A percentile compares a stretch with the other conserved stretches of the same genome.
Evolutionary conservation across 2,329 filamentous ascomycete genomes (phyloP).

Genomic region (Aspergillus sp.): DNA sequence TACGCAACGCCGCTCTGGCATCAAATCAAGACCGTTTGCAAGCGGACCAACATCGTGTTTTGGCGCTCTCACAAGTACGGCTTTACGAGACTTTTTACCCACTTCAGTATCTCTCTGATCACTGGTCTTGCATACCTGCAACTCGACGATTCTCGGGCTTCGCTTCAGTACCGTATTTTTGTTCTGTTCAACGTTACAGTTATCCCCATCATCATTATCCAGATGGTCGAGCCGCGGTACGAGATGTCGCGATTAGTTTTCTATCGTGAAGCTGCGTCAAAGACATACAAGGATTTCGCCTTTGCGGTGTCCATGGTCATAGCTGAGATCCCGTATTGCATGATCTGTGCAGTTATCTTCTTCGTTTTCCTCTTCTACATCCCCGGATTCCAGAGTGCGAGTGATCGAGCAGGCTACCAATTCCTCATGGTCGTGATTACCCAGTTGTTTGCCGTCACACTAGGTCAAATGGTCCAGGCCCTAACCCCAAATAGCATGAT

Average conservation of each 20-base stretch:
- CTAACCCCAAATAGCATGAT: slow-evolving; percentile 78
- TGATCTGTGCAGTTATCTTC: slow-evolving; percentile 77
- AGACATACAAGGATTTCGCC: slow-evolving; percentile 79
- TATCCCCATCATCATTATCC: slow-evolving; percentile 77
- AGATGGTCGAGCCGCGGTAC: slow-evolving; percentile 82
- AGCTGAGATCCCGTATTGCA: slow-evolving; percentile 79
- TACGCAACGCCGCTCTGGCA: slow-evolving; percentile 78
- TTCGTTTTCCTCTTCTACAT: slow-evolving; percentile 85
- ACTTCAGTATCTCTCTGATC: slow-evolving; percentile 73
- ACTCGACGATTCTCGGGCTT: slow-evolving; percentile 71
- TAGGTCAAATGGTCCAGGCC: slow-evolving; percentile 74
- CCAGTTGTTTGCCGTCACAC: slow-evolving; percentile 78
- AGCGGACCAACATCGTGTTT: slow-evolving; percentile 73
- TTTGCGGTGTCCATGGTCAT: slow-evolving; percentile 77
- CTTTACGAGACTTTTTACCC: slow-evolving; percentile 83
- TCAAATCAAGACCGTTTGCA: slow-evolving; percentile 74
- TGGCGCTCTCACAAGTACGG: slow-evolving; percentile 88
- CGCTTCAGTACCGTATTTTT: slow-evolving; percentile 83
- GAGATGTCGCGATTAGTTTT: slow-evolving; percentile 77
- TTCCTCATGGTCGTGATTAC: slow-evolving; percentile 83
- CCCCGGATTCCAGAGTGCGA: slow-evolving; percentile 66
- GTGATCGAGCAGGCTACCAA: slow-evolving; percentile 74
- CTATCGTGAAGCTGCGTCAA: slow-evolving; percentile 81
- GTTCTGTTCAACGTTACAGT: slow-evolving; percentile 86
- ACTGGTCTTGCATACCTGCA: slow-evolving; percentile 78